These are phyloP conservation scores for Leccinum uliginosum DNA, from an alignment of 768 basidiomycete species.

Conservation along the genomic window DNA sequence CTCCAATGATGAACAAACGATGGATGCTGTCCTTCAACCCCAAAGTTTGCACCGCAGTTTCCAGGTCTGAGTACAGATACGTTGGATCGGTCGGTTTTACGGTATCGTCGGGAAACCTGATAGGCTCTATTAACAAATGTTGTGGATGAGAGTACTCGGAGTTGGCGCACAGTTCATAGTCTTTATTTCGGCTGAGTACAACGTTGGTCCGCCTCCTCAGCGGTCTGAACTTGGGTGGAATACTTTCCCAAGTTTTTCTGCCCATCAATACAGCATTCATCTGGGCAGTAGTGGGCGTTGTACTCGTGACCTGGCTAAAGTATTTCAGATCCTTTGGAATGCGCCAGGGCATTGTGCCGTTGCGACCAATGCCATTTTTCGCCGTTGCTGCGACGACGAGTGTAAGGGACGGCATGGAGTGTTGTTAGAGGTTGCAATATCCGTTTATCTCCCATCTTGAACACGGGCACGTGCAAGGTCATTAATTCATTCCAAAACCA, in stretches of 20 bases:
- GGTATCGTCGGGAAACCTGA: slow-evolving; percentile 14
- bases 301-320: slow-evolving; percentile 77
- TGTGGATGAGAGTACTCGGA: not conserved
- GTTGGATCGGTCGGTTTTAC: slow-evolving; percentile 17
- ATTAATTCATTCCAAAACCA: no score
- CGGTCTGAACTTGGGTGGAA: slow-evolving; percentile 80
- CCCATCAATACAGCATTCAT: slow-evolving; percentile 91
- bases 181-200: slow-evolving; percentile 60
- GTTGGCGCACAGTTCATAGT: slow-evolving; percentile 57
- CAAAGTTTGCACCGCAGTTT: slow-evolving; percentile 14
- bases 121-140: slow-evolving; percentile 4
- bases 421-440: not conserved
- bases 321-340: slow-evolving; percentile 88
- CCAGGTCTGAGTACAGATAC: slow-evolving; percentile 26
- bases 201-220: slow-evolving; percentile 72
- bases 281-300: slow-evolving; percentile 45
- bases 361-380: slow-evolving; percentile 81
- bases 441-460: not conserved
- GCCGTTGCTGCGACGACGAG: slow-evolving; percentile 92
- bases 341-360: slow-evolving; percentile 79
- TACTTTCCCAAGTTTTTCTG: slow-evolving; percentile 96
- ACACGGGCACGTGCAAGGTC: not conserved
- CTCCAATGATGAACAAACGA: slow-evolving; percentile 85
- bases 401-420: slow-evolving; percentile 63
- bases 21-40: slow-evolving; percentile 33